Evolutionary conservation across 2,329 filamentous ascomycete genomes (phyloP).

Genomic region (Exophiala mesophila): DNA sequence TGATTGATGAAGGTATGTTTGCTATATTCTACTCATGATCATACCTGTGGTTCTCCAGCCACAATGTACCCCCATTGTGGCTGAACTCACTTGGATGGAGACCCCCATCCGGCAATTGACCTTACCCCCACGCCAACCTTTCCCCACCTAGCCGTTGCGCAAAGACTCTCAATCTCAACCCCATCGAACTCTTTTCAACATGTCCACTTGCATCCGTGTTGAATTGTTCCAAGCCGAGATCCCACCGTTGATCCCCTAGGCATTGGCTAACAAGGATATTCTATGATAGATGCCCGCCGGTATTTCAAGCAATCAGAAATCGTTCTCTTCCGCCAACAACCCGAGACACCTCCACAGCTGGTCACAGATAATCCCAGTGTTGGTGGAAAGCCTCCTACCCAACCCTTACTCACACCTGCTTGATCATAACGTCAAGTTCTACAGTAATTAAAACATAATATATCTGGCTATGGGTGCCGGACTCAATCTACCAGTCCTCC

Average conservation of each 20-base stretch:
- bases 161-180: no score
- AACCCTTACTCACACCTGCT: slow-evolving; percentile 23
- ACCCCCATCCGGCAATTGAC: slow-evolving; percentile 1
- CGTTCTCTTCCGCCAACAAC: slow-evolving; percentile 79
- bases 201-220: no score
- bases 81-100: background rate
- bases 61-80: slow-evolving; percentile 1
- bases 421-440: no score
- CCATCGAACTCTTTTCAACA: no score
- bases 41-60: background rate
- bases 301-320: slow-evolving; percentile 99
- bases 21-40: slow-evolving; percentile 12
- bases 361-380: slow-evolving; percentile 24
- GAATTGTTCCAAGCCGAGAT: no score
- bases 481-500: no score
- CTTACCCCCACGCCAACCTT: background rate
- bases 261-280: no score
- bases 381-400: slow-evolving; percentile 24
- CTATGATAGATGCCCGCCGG: slow-evolving; percentile 68
- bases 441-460: background rate
- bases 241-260: no score
- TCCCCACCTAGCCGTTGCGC: no score
- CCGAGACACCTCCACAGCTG: slow-evolving; percentile 31
- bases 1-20: slow-evolving; percentile 81
- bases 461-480: no score